Evolutionary conservation across 805 yeast species (phyloP).

Genomic region (Wickerhamomyces canadensis): DNA sequence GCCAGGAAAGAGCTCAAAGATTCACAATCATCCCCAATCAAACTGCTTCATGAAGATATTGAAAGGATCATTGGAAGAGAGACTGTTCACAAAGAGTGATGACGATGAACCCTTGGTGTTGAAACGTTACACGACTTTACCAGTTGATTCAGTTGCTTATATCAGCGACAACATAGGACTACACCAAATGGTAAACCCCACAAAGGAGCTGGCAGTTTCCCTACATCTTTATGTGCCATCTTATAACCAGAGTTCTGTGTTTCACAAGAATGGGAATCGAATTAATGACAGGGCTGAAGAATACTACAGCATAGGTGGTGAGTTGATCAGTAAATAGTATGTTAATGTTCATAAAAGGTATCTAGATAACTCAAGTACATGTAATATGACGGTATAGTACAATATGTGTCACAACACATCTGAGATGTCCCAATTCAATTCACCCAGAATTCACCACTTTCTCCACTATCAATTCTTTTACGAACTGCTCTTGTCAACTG

Average conservation of each 20-base stretch:
- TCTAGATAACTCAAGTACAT: background rate
- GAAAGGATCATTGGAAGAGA: conserved; percentile 23
- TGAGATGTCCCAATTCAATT: too few species aligned
- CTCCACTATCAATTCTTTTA: conserved; percentile 36
- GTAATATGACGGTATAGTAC: too few species aligned
- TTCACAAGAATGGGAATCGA: conserved; percentile 2
- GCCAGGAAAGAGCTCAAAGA: conserved; percentile 38
- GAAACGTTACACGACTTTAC: conserved; percentile 8
- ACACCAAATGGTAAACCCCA: conserved; percentile 36
- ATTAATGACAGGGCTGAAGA: background rate
- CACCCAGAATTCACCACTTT: conserved; percentile 34
- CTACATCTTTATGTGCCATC: conserved; percentile 42
- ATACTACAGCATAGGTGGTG: conserved; percentile 1
- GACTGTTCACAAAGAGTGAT: conserved; percentile 5
- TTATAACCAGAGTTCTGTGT: conserved; percentile 3
- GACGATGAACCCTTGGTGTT: background rate
- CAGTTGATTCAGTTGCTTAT: conserved; percentile 36
- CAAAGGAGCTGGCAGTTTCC: conserved; percentile 30
- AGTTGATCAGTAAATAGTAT: background rate
- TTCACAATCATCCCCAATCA: conserved; percentile 45
- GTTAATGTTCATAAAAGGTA: background rate
- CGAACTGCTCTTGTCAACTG: conserved; percentile 34
- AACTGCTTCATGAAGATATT: conserved; percentile 44
- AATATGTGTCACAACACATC: too few species aligned
- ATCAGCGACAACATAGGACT: conserved; percentile 41